Evolutionary conservation across 805 yeast species (phyloP), one percentile per base, ranked within the genome.

Genomic region (Ogataea salicorniae): DNA sequence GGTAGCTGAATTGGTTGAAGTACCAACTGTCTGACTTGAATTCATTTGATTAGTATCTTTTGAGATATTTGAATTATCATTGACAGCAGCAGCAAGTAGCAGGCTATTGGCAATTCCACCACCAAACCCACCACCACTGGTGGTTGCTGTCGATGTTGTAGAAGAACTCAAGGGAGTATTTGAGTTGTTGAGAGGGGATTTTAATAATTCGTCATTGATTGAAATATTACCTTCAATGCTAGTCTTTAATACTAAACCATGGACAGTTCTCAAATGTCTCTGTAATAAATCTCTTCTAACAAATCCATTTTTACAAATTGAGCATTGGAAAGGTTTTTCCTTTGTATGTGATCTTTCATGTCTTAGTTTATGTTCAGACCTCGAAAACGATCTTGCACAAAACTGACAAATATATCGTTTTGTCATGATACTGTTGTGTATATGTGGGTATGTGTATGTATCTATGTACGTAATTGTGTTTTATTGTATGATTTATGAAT

Each of bases 311-410:
- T 81, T 73, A 61, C 95, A 87, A 44, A 80, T 74, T 34, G 76
- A 70, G 58, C 95, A 87, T 49, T 80, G 80, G 67, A 84, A 87
- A 0, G 95, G 95, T 52, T 88, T 80, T 58, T 83, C 88, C 57
- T 84, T 84, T 14, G 90, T 84, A 60, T 86, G 94, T 1, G 89
- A 81, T 26, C 91, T 68, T 63, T 86, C 92, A 58, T 86, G 94
- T 42, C 94, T 75, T 38, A 83, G 79, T 55, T 84, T 77, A 63
- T 86, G 94, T 62, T 86, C 94, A 11, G 86, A 78, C 44, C 94
- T 69, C n/a, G 89, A 80, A 60, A 86, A 86, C 6, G 88, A 84
- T 52, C 91, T 72, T 33, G 90, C 87, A 58, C 95, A 87, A 60
- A 79, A 86, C 6, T 86, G 80, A 67, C 95, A 87, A 37, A 84